Evolutionary conservation across 768 basidiomycete species (phyloP), one percentile per base, ranked within the genome.

Genomic region (Macrocybe gigantea): DNA sequence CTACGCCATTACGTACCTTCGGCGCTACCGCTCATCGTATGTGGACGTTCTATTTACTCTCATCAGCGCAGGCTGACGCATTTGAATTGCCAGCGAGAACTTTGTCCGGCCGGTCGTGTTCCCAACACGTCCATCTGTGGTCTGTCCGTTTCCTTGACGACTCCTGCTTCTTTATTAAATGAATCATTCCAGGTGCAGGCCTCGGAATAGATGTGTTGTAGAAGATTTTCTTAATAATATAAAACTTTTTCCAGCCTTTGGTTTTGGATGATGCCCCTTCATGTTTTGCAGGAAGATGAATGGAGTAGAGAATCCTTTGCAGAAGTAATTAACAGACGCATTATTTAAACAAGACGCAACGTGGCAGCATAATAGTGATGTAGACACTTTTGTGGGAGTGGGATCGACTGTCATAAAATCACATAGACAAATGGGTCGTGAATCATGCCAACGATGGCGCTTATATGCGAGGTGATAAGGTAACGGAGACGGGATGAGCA

Each of bases 21-120:
- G 95, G 66, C 78, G 88, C 60, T 96, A 88, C 71, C 82, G 95
- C 58, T 80, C 85, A 57, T 81, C 88, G 88, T 94, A 72, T 64
- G 90, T 87, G 43, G 33, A 47, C 35, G 41, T 48, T 12, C 38
- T 14, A 40, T 30, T 38, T 50, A 52, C 48, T 58, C 35, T 57
- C 35, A 44, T 36, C 52, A 48, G 52, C 15, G 34, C 33, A 22
- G 38, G 10, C 37, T 34, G 13, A 32, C 44, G 5, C 33, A 22
- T 30, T 33, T 9, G 40, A 61, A 76, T 34, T 50, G 22, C 10
- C 47, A 77, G 84, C 48, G 83, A 79, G 57, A 85, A 88, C 67
- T 84, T 74, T 63, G 72, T 78, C 37, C 79, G 85, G 31, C 83
- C 85, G 35, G 73, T 80, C 12, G 77, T 82, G 48, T 73, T 88